These are phyloP conservation scores for Lepidium didymum DNA, from an alignment of 345 rosid genomes.

Conservation along the genomic window DNA sequence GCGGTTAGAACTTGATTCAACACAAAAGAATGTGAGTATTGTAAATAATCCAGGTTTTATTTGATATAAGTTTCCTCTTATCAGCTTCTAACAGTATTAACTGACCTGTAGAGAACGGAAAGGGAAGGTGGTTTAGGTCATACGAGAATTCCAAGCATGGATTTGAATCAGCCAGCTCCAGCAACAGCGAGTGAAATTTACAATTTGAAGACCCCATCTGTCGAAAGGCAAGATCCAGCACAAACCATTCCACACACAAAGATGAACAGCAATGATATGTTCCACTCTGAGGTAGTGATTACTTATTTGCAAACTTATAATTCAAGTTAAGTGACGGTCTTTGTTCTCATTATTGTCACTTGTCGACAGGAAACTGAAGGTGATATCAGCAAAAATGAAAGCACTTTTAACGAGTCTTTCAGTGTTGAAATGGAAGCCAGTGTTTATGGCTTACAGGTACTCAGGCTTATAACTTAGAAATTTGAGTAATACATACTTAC, in stretches of 20 bases:
- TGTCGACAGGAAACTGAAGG: slow-evolving; percentile 35
- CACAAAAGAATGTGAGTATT: slow-evolving; percentile 22
- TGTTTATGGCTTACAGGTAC: slow-evolving; percentile 64
- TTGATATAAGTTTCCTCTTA: neutral
- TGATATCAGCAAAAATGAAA: slow-evolving; percentile 29
- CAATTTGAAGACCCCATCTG: slow-evolving; percentile 14
- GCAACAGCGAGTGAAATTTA: slow-evolving; percentile 10
- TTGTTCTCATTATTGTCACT: neutral
- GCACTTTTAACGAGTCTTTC: slow-evolving; percentile 35
- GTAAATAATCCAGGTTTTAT: neutral
- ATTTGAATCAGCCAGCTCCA: slow-evolving; percentile 20
- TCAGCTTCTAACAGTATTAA: slow-evolving; percentile 5
- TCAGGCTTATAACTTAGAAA: neutral
- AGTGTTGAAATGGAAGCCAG: slow-evolving; percentile 69
- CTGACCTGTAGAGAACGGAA: slow-evolving; percentile 8
- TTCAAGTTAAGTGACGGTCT: neutral
- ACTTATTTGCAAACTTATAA: slow-evolving; percentile 5
- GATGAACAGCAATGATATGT: slow-evolving; percentile 26
- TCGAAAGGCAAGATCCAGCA: slow-evolving; percentile 21
- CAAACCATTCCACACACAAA: slow-evolving; percentile 20
- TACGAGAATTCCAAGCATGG: slow-evolving; percentile 18
- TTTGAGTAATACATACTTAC: neutral
- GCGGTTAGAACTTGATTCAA: slow-evolving; percentile 18
- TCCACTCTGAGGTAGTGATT: slow-evolving; percentile 23
- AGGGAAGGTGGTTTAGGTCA: slow-evolving; percentile 13